phyloP scores from a whole-genome alignment of 306 rosid genomes.

The Ormosia semicastrata region DNA sequence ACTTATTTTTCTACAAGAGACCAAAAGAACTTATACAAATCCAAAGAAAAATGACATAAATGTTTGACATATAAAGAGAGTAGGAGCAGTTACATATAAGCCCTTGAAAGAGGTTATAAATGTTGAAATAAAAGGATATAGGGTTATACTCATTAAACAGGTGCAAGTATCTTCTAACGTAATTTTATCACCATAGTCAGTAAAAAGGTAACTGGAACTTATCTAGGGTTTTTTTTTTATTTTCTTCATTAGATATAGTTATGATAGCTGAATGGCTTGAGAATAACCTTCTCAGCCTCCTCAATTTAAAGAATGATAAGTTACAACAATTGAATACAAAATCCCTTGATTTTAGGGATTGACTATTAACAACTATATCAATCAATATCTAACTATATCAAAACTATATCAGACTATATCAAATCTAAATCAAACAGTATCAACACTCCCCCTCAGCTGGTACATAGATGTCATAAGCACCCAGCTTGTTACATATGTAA shows the following conservation, averaged over 20 bases:
- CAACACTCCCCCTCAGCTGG: no score
- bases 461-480: no score
- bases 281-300: no score
- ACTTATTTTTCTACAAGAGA: neutral
- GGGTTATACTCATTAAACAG: neutral
- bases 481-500: no score
- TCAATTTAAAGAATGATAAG: no score
- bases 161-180: neutral
- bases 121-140: neutral
- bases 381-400: no score
- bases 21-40: neutral
- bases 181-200: neutral
- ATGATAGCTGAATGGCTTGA: no score
- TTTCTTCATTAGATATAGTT: neutral
- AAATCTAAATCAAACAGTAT: no score
- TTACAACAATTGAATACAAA: no score
- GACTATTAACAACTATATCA: no score
- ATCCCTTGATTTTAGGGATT: no score
- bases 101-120: neutral
- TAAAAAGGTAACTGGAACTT: neutral
- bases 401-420: no score
- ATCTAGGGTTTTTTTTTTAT: neutral
- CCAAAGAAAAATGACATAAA: neutral
- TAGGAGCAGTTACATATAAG: neutral
- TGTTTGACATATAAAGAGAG: neutral